Conservation (phyloP, 306 rosid genomes). For the Acacia melanoxylon region DNA sequence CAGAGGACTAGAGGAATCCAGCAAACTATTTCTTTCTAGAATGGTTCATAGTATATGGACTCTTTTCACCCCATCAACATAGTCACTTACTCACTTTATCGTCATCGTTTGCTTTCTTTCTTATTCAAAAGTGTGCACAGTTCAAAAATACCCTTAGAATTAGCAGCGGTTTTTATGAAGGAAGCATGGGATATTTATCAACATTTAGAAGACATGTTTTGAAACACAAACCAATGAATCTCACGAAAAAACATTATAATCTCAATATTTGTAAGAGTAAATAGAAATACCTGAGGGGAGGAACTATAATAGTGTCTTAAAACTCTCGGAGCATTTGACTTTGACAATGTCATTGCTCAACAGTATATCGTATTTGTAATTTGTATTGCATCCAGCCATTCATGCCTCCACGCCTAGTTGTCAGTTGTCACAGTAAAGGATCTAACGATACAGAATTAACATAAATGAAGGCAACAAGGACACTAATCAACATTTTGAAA, state of each 20-base stretch:
- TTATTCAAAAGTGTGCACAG: background rate
- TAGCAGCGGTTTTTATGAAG: background rate
- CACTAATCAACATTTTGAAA: slow-evolving; percentile 13
- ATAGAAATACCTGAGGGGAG: background rate
- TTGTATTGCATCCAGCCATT: slow-evolving; percentile 8
- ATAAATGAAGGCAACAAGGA: background rate
- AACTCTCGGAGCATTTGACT: background rate
- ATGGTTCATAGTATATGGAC: slow-evolving; percentile 19
- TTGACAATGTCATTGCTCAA: slow-evolving; percentile 19
- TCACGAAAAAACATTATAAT: background rate
- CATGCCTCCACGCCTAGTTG: background rate
- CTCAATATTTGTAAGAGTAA: background rate
- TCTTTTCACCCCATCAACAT: slow-evolving; percentile 1
- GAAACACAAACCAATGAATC: background rate
- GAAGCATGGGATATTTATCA: background rate
- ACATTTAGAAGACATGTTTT: background rate
- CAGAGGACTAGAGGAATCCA: background rate
- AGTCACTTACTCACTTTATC: background rate
- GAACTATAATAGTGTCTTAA: background rate
- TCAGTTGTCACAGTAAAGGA: background rate
- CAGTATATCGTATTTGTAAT: slow-evolving; percentile 5
- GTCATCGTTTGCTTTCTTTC: background rate
- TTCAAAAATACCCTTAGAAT: background rate
- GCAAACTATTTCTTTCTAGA: background rate
- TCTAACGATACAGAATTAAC: background rate